Evolutionary conservation across 352 stramenopile genomes (phyloP).

Genomic region (Sclerospora graminicola): DNA sequence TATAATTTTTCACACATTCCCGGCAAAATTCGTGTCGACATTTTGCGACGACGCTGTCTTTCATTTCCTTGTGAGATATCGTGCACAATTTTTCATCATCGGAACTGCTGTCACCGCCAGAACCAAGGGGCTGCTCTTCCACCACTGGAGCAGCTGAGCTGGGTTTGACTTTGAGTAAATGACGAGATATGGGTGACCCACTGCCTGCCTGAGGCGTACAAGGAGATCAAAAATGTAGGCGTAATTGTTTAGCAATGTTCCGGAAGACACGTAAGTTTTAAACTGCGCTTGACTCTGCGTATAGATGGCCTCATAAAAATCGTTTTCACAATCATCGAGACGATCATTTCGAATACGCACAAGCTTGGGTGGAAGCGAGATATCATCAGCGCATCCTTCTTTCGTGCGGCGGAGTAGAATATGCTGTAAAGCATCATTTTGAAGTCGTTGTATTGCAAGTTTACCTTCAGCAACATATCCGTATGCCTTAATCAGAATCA

Average conservation of each 20-base stretch:
- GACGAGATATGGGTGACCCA: constrained; percentile 97
- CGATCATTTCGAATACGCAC: too few species aligned
- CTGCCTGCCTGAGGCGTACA: too few species aligned
- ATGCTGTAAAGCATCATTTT: constrained; percentile 87
- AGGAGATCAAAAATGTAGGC: too few species aligned
- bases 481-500: constrained; percentile 98
- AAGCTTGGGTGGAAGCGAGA: too few species aligned
- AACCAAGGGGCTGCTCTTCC: constrained; percentile 56
- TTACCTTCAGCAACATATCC: constrained; percentile 89
- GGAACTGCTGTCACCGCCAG: constrained; percentile 11
- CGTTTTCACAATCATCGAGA: too few species aligned
- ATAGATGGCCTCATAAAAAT: too few species aligned
- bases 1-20: constrained; percentile 72
- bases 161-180: constrained; percentile 86
- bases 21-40: constrained; percentile 90
- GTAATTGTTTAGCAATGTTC: too few species aligned
- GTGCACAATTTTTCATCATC: too few species aligned
- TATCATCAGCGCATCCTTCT: constrained; percentile 91
- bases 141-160: constrained; percentile 35
- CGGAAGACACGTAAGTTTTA: too few species aligned
- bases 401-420: constrained; percentile 97
- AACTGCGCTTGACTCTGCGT: too few species aligned
- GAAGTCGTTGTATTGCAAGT: constrained; percentile 93
- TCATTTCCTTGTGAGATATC: constrained; percentile 90
- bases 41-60: too few species aligned